Base-by-base conservation (phyloP, 129 eudicot species). In the Kitagawia praeruptora region DNA sequence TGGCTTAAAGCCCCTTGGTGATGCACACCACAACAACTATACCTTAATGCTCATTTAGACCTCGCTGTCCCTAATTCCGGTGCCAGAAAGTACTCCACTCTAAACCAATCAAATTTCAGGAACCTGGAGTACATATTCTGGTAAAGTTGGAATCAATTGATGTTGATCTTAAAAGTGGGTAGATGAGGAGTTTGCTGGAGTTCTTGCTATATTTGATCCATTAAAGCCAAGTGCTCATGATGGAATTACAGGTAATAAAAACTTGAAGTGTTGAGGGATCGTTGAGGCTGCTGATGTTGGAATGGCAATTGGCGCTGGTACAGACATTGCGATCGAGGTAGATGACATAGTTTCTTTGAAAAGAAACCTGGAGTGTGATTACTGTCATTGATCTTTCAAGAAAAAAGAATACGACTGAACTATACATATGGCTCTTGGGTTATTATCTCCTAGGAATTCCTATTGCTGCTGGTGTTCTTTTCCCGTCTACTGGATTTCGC, bases 341-440 rank as follows among this genome's bases (percentile, higher is more conserved):
- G 97, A 96, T 9, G 97, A 90, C 71, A 85, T 92, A 49, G 97
- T 92, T 49, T 89, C 90, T 2, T 90, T 90, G 97, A 90, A 83
- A 61, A 92, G 97, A 88, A 92, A 86, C 77, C 77, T 92, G 80
- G 94, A 89, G 81, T 83, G 97, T 92, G 72, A 88, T 92, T 34
- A 92, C 96, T 8, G 97, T 96, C 71, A 88, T 92, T 70, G 96
- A 92, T 72, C 97, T 92, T 76, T 92, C 96, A 0, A 85, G 91
- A 78, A 92, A 84, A 84, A 92, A 69, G 98, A 67, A 93, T 94
- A 76, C 90, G 97, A 18, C 82, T 88, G 28, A 94, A 94, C 83
- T 31, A 31, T 94, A 91, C 80, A 56, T 94, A 8, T 94, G 97
- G 97, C 97, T 96, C 76, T 80, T 92, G 70, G 97, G 92, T 41